Conservation (phyloP, 2,329 filamentous ascomycete genomes). For the Claviceps digitariae region DNA sequence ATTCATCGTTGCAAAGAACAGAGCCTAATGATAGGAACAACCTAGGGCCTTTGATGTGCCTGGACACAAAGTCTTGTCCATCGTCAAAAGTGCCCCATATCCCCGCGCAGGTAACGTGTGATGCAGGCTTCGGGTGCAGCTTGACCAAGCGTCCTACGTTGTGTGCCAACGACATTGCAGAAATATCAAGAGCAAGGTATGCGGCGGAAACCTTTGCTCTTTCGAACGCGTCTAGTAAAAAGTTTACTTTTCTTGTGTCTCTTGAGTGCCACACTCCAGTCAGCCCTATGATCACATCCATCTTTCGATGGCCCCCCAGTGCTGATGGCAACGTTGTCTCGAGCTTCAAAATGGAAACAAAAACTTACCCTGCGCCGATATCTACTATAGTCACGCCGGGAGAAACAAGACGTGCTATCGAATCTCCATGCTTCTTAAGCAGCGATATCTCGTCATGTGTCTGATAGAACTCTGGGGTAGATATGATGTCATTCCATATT, state of each 20-base stretch:
- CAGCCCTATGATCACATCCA: neutral
- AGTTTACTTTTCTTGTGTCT: constrained; percentile 27
- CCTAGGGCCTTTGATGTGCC: constrained; percentile 17
- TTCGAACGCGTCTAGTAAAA: constrained; percentile 23
- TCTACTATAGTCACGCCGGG: constrained; percentile 23
- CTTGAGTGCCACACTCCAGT: constrained; percentile 10
- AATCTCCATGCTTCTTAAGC: constrained; percentile 21
- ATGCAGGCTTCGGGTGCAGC: constrained; percentile 13
- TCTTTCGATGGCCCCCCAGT: neutral
- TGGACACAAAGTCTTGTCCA: constrained; percentile 17
- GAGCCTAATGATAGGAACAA: constrained; percentile 28
- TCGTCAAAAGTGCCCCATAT: constrained; percentile 28
- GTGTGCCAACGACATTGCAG: constrained; percentile 19
- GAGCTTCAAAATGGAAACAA: neutral
- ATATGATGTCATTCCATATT: constrained; percentile 29
- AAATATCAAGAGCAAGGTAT: constrained; percentile 29
- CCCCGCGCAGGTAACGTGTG: constrained; percentile 21
- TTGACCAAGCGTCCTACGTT: constrained; percentile 20
- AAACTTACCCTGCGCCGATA: constrained; percentile 29
- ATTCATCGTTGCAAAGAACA: constrained; percentile 28
- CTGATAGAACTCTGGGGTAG: constrained; percentile 26
- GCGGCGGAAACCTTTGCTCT: constrained; percentile 14
- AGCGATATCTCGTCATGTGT: constrained; percentile 26
- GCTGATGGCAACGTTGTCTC: neutral
- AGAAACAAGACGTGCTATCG: constrained; percentile 18